phyloP scores from a whole-genome alignment of 768 basidiomycete genomes.

The Tulasnella sp. region DNA sequence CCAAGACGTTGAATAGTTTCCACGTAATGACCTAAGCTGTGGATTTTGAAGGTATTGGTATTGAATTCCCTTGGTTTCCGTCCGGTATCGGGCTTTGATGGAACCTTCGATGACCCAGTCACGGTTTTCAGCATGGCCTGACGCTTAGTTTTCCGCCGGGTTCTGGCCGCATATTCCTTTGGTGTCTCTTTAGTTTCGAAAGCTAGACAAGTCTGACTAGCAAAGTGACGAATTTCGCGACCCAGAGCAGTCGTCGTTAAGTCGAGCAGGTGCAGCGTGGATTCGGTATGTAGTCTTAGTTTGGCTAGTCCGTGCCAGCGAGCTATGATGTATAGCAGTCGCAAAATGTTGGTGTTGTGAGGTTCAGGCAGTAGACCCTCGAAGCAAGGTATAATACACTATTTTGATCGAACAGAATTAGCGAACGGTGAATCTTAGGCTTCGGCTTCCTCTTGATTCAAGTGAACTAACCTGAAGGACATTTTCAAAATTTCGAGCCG shows the following conservation, averaged over 20 bases:
- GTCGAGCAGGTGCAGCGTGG: constrained; percentile 18
- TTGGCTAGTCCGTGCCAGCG: constrained; percentile 14
- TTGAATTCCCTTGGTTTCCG: constrained; percentile 22
- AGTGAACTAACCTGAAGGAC: constrained; percentile 11
- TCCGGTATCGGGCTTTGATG: constrained; percentile 8
- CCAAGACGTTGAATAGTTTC: constrained; percentile 22
- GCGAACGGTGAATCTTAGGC: too few relatives aligned
- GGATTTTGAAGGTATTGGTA: constrained; percentile 26
- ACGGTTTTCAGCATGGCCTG: too few relatives aligned
- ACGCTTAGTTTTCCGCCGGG: constrained; percentile 3
- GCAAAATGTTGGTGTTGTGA: constrained; percentile 17
- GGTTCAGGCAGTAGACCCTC: constrained; percentile 27
- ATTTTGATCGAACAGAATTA: background rate
- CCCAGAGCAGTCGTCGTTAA: constrained; percentile 21
- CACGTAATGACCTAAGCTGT: constrained; percentile 28
- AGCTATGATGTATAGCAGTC: background rate
- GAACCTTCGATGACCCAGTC: too few relatives aligned
- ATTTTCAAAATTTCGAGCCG: constrained; percentile 12
- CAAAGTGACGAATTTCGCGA: constrained; percentile 19
- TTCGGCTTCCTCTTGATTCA: background rate
- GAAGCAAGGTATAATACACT: constrained; percentile 24
- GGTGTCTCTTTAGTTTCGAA: constrained; percentile 27
- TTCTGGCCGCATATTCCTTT: constrained; percentile 22
- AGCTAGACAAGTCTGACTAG: constrained; percentile 16
- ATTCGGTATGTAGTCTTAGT: constrained; percentile 10